These are phyloP conservation scores for Chlamydomonas asymmetrica DNA, from an alignment of 139 green algal genomes.

Conservation along the genomic window DNA sequence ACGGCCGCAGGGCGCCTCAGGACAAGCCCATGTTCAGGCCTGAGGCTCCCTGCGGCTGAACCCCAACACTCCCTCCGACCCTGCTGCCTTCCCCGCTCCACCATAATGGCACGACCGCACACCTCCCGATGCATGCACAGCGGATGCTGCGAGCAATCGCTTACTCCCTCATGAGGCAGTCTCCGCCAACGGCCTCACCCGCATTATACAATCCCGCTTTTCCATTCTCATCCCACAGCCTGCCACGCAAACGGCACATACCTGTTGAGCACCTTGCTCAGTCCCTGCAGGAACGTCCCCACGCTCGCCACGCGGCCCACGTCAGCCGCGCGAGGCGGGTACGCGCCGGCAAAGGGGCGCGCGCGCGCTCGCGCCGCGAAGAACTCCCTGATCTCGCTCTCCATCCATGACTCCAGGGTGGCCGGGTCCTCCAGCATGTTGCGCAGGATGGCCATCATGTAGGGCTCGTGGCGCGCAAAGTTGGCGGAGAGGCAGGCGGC, in stretches of 20 bases:
- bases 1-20: too few relatives aligned
- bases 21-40: too few relatives aligned
- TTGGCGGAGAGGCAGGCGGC: slow-evolving; percentile 47
- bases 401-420: slow-evolving; percentile 90
- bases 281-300: slow-evolving; percentile 6
- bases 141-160: too few relatives aligned
- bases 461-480: slow-evolving; percentile 59
- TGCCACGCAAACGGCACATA: neutral
- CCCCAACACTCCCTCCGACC: too few relatives aligned
- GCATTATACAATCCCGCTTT: too few relatives aligned
- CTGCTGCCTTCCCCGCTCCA: too few relatives aligned
- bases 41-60: too few relatives aligned
- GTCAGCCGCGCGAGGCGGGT: neutral
- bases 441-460: slow-evolving; percentile 75
- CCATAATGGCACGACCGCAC: too few relatives aligned
- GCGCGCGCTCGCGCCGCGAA: slow-evolving; percentile 38
- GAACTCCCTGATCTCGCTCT: slow-evolving; percentile 80
- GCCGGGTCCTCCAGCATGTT: slow-evolving; percentile 89
- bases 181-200: neutral
- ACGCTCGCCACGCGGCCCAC: slow-evolving; percentile 13
- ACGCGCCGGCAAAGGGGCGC: neutral
- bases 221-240: neutral
- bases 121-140: too few relatives aligned
- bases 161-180: too few relatives aligned
- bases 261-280: slow-evolving; percentile 9